Evolutionary conservation across 2,329 filamentous ascomycete species (phyloP), one percentile per base, ranked within the genome.

Genomic region (Colletotrichum magnum): DNA sequence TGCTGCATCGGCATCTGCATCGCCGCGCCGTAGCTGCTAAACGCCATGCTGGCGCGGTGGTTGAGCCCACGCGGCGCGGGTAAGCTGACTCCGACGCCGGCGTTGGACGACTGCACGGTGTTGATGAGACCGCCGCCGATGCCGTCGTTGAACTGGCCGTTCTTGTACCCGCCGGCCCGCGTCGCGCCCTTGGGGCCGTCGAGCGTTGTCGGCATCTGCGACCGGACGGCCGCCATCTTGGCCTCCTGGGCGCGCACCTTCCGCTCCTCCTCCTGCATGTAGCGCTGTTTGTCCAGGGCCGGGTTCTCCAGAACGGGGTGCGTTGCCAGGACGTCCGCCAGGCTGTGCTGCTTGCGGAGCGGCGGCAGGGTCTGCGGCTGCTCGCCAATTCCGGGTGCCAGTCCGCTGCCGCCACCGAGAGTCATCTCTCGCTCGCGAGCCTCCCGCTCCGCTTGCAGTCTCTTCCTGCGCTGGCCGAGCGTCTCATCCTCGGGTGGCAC

Each of bases 391-490:
- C 32, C 32, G 32, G 32, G 12, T 84, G 75, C 4, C 78, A 76
- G 78, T 2, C 77, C 58, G 73, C 69, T 5, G 67, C 69, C 52
- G 53, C 62, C 66, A 16, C 78, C 77, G 45, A 80, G 76, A 50
- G 80, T 82, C 78, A 88, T 87, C 72, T 88, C 87, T 50, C 84
- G 81, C 70, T 88, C 87, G 32, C 88, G 87, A 6, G 90, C 90
- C 78, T 93, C 90, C 28, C 85, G 85, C 75, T 91, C 89, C 6
- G 90, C 89, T 77, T 94, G 92, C 2, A 96, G 84, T 28, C 93
- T 88, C 32, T 89, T 89, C 0, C 93, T 90, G 12, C 93, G 90
- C 78, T 95, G 92, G 10, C 93, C 93, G 0, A 96, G 84, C 0
- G 93, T 95, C 77, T 96, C 93, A 73, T 94, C 92, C 72, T 86